Evolutionary conservation across 192 early-diverging fungal genomes (phyloP).

Genomic region (Geranomyces michiganensis): DNA sequence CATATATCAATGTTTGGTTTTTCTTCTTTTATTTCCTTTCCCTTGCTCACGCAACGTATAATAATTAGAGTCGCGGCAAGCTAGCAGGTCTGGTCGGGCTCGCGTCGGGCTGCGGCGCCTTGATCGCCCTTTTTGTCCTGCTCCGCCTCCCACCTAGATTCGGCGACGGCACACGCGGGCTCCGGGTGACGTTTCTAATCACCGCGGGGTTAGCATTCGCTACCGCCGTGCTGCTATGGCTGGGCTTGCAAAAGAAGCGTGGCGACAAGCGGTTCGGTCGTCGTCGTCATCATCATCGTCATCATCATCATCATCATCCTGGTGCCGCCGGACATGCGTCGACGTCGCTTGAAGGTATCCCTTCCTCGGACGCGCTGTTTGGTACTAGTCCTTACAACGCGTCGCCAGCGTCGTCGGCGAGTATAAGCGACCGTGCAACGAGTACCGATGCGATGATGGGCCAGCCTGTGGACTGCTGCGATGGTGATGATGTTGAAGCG

Average conservation of each 20-base stretch:
- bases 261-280: background rate
- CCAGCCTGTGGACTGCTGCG: background rate
- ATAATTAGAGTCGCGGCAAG: slow-evolving; percentile 49
- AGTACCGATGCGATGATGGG: background rate
- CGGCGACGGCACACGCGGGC: slow-evolving; percentile 36
- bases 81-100: slow-evolving; percentile 63
- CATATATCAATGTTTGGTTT: background rate
- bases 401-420: no score
- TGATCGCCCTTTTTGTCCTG: slow-evolving; percentile 56
- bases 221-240: slow-evolving; percentile 1
- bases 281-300: background rate
- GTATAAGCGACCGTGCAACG: no score
- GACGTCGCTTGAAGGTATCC: background rate
- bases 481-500: background rate
- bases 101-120: slow-evolving; percentile 62
- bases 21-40: slow-evolving; percentile 1
- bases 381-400: no score
- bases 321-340: slow-evolving; percentile 1
- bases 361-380: no score
- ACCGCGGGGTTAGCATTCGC: slow-evolving; percentile 22
- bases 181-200: slow-evolving; percentile 43
- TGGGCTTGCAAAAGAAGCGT: background rate
- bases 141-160: slow-evolving; percentile 50
- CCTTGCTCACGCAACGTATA: slow-evolving; percentile 7
- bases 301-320: background rate